Evolutionary conservation across 768 basidiomycete species (phyloP).

Genomic region (Naganishia onofrii): DNA sequence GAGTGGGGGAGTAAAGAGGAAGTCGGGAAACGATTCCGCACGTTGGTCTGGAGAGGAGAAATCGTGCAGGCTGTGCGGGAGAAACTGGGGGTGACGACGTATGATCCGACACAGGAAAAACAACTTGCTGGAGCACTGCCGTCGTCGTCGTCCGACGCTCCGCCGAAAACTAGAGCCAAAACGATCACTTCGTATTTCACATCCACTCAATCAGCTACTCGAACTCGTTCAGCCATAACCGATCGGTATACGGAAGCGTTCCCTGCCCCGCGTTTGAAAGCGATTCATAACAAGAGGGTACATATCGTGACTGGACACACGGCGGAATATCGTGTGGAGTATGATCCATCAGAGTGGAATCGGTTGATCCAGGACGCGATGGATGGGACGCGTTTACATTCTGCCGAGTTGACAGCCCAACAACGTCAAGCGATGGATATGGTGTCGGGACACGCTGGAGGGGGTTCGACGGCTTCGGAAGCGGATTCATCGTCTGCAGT

Average conservation of each 20-base stretch:
- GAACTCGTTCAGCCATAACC: constrained; percentile 35
- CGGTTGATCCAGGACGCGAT: constrained; percentile 66
- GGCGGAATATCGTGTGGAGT: constrained; percentile 76
- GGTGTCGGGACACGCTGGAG: constrained; percentile 46
- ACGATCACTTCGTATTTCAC: constrained; percentile 49
- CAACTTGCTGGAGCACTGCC: constrained; percentile 9
- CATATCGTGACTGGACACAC: constrained; percentile 70
- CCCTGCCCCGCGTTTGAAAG: constrained; percentile 55
- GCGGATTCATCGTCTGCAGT: constrained; percentile 53
- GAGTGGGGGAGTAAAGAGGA: constrained; percentile 86
- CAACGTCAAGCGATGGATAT: constrained; percentile 52
- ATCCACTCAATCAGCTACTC: constrained; percentile 32
- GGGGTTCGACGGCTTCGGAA: constrained; percentile 41
- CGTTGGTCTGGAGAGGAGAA: constrained; percentile 73
- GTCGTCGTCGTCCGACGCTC: constrained; percentile 31
- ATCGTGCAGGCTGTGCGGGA: constrained; percentile 71
- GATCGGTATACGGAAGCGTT: constrained; percentile 40
- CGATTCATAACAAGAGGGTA: constrained; percentile 64
- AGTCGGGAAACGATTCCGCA: constrained; percentile 79
- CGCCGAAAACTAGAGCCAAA: constrained; percentile 20
- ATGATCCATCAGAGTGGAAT: constrained; percentile 68
- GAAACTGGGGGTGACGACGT: constrained; percentile 56
- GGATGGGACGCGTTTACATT: constrained; percentile 59
- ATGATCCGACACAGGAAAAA: not conserved
- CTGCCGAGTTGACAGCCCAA: constrained; percentile 55